phyloP scores from a whole-genome alignment of 2,329 filamentous ascomycete species.

The Colletotrichum phormii region DNA sequence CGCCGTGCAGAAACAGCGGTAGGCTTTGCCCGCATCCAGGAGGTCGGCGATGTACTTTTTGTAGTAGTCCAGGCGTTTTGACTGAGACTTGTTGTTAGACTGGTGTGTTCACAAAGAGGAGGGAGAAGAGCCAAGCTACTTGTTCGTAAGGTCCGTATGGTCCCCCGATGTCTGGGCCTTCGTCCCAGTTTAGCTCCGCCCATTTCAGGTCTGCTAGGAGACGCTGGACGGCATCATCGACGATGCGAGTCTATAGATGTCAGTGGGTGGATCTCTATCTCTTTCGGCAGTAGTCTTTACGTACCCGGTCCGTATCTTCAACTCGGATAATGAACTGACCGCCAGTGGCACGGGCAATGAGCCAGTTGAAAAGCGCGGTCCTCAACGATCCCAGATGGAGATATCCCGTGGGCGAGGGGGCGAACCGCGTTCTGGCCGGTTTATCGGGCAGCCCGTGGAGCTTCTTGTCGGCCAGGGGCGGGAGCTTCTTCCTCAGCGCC shows the following conservation, averaged over 20 bases:
- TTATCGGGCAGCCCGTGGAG: slow-evolving; percentile 56
- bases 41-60: slow-evolving; percentile 76
- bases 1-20: slow-evolving; percentile 90
- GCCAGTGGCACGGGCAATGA: slow-evolving; percentile 87
- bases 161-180: slow-evolving; percentile 88
- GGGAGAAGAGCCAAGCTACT: slow-evolving; percentile 57
- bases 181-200: slow-evolving; percentile 93
- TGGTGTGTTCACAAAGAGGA: neutral
- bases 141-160: slow-evolving; percentile 88
- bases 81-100: slow-evolving; percentile 59
- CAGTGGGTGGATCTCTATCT: neutral
- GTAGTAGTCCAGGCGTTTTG: slow-evolving; percentile 82
- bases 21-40: slow-evolving; percentile 79
- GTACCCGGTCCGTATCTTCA: slow-evolving; percentile 93
- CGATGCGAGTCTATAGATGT: slow-evolving; percentile 72
- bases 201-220: slow-evolving; percentile 86
- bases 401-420: slow-evolving; percentile 94
- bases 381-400: slow-evolving; percentile 91
- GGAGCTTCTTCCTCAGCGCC: slow-evolving; percentile 36
- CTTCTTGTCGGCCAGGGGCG: slow-evolving; percentile 27
- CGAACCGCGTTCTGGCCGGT: slow-evolving; percentile 78
- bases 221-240: slow-evolving; percentile 81
- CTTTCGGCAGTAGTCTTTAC: slow-evolving; percentile 37
- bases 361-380: slow-evolving; percentile 95
- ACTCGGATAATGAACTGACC: slow-evolving; percentile 92